Evolutionary conservation across 1,139 yeast species (phyloP), one percentile per base, ranked within the genome.

Genomic region (Scheffersomyces parashehatae): DNA sequence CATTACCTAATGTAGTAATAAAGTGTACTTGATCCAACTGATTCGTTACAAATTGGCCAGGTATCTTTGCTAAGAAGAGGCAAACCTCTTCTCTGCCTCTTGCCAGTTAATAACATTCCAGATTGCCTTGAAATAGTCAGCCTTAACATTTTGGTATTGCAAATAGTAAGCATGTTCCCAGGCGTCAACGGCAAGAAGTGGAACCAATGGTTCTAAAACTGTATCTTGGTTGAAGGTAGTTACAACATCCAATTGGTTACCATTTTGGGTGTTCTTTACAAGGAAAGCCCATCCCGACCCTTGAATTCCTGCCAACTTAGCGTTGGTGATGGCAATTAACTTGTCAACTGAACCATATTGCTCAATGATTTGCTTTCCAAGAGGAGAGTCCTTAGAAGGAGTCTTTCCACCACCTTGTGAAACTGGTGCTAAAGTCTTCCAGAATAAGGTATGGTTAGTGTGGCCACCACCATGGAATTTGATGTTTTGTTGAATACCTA

Each of bases 161-260:
- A 73, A 68, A 60, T 74, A 74, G 60, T 73, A 74, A 44, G 79
- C 79, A 52, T 74, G 79, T 55, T 74, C 79, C 79, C 79, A 74
- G 41, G 77, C 76, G 57, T 74, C 79, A 55, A 74, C 70, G 16
- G 76, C 79, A 47, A 74, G 61, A 54, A 73, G 68, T 14, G 77
- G 75, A 41, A 67, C 68, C 43, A 59, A 66, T 6, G 74, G 72
- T 6, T 68, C 74, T 28, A 67, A 58, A 29, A 70, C 67, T n/a
- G 77, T 70, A 54, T 74, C 79, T 55, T 74, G 79, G 56, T 74
- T 72, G 44, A 59, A 58, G 44, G 79, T 73, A 44, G 77, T 70
- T 37, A 68, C 66, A 30, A 73, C 70, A 43, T 70, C 77, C 55
- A 74, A 62, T 11, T 47, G 47, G 44, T 65, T 63, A 38, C 76